Evolutionary conservation across 257 asterid genomes (phyloP).

Genomic region (Solanum corneliomulleri): DNA sequence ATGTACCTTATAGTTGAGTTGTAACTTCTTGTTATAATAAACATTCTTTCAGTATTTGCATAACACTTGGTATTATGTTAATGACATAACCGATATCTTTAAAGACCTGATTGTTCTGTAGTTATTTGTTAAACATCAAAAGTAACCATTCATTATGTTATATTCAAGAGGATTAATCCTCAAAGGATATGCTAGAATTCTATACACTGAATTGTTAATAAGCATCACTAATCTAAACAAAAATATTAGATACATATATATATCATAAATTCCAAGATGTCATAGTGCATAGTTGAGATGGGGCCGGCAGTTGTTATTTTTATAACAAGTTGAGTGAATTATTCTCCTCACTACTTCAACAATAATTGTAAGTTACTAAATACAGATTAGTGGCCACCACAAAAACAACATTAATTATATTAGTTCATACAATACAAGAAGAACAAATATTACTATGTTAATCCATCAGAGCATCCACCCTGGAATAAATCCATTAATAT

Average conservation of each 20-base stretch:
- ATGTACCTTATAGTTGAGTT: too few species aligned
- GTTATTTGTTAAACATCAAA: neutral
- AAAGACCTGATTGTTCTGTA: too few species aligned
- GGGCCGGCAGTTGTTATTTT: neutral
- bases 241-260: too few species aligned
- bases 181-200: neutral
- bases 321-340: neutral
- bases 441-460: neutral
- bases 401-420: neutral
- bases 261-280: neutral
- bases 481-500: slow-evolving; percentile 14
- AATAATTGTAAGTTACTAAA: neutral
- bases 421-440: neutral
- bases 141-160: neutral
- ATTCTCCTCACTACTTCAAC: neutral
- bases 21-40: neutral
- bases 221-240: neutral
- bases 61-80: neutral
- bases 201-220: neutral
- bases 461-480: slow-evolving; percentile 9
- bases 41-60: neutral
- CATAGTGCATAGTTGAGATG: neutral
- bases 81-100: neutral
- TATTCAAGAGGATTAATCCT: neutral
- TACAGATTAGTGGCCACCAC: neutral